Percentiles rank a stretch among this genome's conserved stretches.
Conservation (phyloP, 1,139 yeast species). For the Hyphopichia burtonii region DNA sequence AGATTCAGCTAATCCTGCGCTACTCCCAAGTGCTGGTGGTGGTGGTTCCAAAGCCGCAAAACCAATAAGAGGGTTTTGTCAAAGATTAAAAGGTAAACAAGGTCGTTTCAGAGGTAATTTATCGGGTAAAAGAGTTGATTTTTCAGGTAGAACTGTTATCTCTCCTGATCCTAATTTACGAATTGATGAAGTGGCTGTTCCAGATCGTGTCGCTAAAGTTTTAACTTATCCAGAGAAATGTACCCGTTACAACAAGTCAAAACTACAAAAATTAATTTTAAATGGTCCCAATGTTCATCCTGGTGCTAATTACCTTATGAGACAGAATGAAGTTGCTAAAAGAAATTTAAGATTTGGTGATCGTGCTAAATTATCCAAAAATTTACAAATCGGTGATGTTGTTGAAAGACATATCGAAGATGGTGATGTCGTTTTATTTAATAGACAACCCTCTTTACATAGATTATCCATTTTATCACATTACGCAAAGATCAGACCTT, state of each 20-base stretch:
- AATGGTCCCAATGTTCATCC: slow-evolving; percentile 93
- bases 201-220: slow-evolving; percentile 93
- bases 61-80: slow-evolving; percentile 96
- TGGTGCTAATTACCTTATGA: slow-evolving; percentile 90
- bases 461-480: slow-evolving; percentile 92
- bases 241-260: slow-evolving; percentile 80
- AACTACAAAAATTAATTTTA: slow-evolving; percentile 67
- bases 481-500: slow-evolving; percentile 93
- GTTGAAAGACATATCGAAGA: slow-evolving; percentile 98
- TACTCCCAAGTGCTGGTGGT: slow-evolving; percentile 61
- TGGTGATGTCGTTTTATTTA: slow-evolving; percentile 93
- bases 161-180: slow-evolving; percentile 97
- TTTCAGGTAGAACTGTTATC: slow-evolving; percentile 96
- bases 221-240: slow-evolving; percentile 95
- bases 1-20: slow-evolving; percentile 85
- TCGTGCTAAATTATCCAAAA: slow-evolving; percentile 70
- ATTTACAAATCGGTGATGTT: slow-evolving; percentile 81
- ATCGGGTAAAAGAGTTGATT: slow-evolving; percentile 98
- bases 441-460: slow-evolving; percentile 97
- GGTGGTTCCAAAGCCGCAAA: slow-evolving; percentile 59
- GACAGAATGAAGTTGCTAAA: slow-evolving; percentile 81
- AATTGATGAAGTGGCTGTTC: slow-evolving; percentile 97
- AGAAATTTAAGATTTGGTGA: slow-evolving; percentile 90
- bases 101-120: slow-evolving; percentile 98
- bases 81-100: slow-evolving; percentile 95